A percentile compares a stretch with the other conserved stretches of the same genome.
These are phyloP conservation scores for Moesziomyces sp. DNA, from an alignment of 1,284 basidiomycete species.

Conservation along the genomic window DNA sequence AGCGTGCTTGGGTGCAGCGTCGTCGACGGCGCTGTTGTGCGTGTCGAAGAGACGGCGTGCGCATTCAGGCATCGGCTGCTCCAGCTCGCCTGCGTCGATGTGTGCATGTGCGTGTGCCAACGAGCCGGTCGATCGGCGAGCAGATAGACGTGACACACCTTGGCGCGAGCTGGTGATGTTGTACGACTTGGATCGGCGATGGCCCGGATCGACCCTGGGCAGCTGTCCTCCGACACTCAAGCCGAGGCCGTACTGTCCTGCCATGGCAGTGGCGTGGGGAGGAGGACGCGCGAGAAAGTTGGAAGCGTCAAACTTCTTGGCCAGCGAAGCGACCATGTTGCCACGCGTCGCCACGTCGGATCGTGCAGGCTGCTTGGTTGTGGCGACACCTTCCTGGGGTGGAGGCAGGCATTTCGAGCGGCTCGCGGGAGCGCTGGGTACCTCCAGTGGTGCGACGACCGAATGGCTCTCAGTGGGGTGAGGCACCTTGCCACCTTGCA, in stretches of 20 bases:
- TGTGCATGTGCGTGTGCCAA: slow-evolving; percentile 1
- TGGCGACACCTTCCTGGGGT: not conserved
- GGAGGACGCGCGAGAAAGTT: slow-evolving; percentile 28
- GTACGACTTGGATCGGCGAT: slow-evolving; percentile 40
- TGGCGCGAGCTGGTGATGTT: slow-evolving; percentile 11
- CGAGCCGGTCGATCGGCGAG: slow-evolving; percentile 28
- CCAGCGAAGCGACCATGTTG: slow-evolving; percentile 39
- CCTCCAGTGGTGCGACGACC: slow-evolving; percentile 19
- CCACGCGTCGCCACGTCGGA: slow-evolving; percentile 4
- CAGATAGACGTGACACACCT: not conserved
- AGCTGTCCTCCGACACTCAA: slow-evolving; percentile 17
- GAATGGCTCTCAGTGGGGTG: slow-evolving; percentile 3
- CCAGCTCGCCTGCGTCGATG: not conserved
- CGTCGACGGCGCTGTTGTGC: not conserved
- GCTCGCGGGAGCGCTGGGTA: not conserved
- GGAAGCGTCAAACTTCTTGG: slow-evolving; percentile 38
- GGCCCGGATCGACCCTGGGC: slow-evolving; percentile 16
- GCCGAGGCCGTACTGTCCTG: slow-evolving; percentile 12
- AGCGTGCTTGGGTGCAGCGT: not conserved
- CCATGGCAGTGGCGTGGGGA: slow-evolving; percentile 17
- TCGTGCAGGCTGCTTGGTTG: not conserved
- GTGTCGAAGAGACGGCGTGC: slow-evolving; percentile 26
- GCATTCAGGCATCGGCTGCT: slow-evolving; percentile 18
- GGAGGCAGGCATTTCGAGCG: slow-evolving; percentile 7
- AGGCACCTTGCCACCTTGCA: not conserved